Base-by-base conservation (phyloP, 306 rosid genomes). In the Argentina anserina region DNA sequence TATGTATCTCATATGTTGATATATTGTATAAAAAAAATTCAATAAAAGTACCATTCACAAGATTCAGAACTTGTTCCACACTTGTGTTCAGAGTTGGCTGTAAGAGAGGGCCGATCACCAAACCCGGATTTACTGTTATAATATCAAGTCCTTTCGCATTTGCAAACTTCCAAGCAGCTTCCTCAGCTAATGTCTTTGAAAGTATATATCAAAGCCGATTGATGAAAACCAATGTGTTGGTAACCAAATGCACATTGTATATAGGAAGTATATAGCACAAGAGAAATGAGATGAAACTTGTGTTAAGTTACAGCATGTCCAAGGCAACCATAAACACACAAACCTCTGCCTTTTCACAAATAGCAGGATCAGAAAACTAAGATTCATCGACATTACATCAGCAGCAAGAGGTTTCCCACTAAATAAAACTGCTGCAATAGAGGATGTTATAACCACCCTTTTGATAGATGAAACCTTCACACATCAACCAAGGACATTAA, bases 151-250 rank as follows among this genome's bases (percentile, higher is more conserved):
- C 60, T 8, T 31, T 46, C 43, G 47, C 73, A 21, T 69, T 31
- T 20, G 33, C 43, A 69, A 69, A 69, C 60, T 46, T 69, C 73
- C 73, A 69, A 69, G 73, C 73, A 46, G 60, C 73, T 46, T 69
- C 73, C 23, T n/a, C 84, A 20, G 78, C 84, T 67, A 76, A 56
- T 0, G 75, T 72, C 46, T 76, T 81, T 37, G 81, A 67, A 21
- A 76, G 71, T 17, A 13, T 31, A 64, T 80, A 75, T 80, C 80
- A 80, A 9, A 7, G 28, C 77, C 65, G 62, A 12, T n/a, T n/a
- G n/a, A n/a, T 26, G 21, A 41, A 66, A 66, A 66, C 14, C 11
- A 66, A 65, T 20, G 34, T n/a, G 50, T 37, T 37, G 13, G 7
- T 13, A 21, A 39, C 9, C 7, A 64, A 15, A 64, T 10, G n/a